A percentile compares a stretch with the other conserved stretches of the same genome.
Conservation (phyloP, 2,329 filamentous ascomycete genomes). For the Aspergillus viridinutans region DNA sequence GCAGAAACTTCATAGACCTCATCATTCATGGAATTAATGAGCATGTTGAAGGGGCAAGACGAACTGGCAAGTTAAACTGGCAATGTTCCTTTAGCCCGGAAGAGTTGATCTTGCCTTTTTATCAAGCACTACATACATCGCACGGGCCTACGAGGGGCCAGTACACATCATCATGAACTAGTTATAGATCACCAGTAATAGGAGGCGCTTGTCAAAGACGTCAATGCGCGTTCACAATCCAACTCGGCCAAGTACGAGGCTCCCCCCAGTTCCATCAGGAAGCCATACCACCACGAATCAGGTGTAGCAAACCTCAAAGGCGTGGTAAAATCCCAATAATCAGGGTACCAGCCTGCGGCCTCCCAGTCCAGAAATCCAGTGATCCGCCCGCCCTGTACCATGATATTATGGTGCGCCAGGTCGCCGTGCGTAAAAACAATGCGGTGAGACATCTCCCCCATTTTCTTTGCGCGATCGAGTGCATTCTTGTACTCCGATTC, state of each 20-base stretch:
- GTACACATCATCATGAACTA: too few relatives aligned
- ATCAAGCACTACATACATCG: too few relatives aligned
- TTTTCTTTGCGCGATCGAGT: slow-evolving; percentile 14
- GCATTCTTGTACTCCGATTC: slow-evolving; percentile 19
- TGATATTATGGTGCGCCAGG: slow-evolving; percentile 16
- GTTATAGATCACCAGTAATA: slow-evolving; percentile 14
- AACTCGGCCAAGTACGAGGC: slow-evolving; percentile 13
- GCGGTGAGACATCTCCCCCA: slow-evolving; percentile 16
- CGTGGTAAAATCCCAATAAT: slow-evolving; percentile 15
- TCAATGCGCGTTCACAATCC: slow-evolving; percentile 15
- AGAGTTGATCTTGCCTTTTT: too few relatives aligned
- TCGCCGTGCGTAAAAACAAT: slow-evolving; percentile 23
- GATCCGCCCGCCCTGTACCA: slow-evolving; percentile 11
- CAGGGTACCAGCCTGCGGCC: slow-evolving; percentile 7
- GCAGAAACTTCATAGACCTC: too few relatives aligned
- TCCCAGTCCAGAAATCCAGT: slow-evolving; percentile 22
- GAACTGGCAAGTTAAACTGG: too few relatives aligned
- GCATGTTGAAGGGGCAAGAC: too few relatives aligned
- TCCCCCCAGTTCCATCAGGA: slow-evolving; percentile 14
- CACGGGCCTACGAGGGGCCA: too few relatives aligned
- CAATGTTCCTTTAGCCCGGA: too few relatives aligned
- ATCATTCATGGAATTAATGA: too few relatives aligned
- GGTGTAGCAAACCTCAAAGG: slow-evolving; percentile 7
- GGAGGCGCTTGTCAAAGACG: slow-evolving; percentile 11
- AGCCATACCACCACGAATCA: slow-evolving; percentile 18